Base-by-base conservation (phyloP, 352 stramenopile genomes). In the Globisporangium iwayamae region DNA sequence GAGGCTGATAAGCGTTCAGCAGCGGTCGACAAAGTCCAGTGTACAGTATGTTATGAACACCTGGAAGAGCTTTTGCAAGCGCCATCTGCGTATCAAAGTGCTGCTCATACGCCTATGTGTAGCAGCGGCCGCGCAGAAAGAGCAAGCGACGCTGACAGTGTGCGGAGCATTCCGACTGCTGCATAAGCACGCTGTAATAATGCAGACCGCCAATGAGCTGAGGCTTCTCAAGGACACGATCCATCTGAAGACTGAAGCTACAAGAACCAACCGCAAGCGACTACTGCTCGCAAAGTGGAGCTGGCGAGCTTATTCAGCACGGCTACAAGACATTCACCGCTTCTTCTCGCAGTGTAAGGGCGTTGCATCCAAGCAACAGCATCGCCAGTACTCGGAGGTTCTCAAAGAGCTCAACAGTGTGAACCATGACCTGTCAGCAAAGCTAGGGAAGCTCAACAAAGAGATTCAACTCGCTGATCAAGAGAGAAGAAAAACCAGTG, bases 301-400 rank as follows among this genome's bases (percentile, higher is more conserved):
- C 16, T 91, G 82, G 82, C 68, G 65, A 56, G 73, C 78, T 8
- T 89, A 91, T 50, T n/a, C 66, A 2, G 47, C 63, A 11, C 68
- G 69, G 0, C 58, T 82, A 18, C 36, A 68, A 0, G 52, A 66
- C 22, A 72, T 91, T 62, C 58, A 73, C 25, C 32, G 47, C 13
- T 87, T 87, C 45, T 55, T 85, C 9, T 71, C 68, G 2, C 58
- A 56, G 8, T 82, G 67, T 20, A 69, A 70, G 36, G 30, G 60
- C 0, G 51, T 65, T 25, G 25, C 30, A 10, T 47, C 20, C 8
- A 38, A 16, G 1, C 34, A 43, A 0, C 36, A 47, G 14, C n/a
- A 7, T 3, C 20, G 7, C 2, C 25, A 64, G 4, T 57, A 64
- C n/a, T 14, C 14, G 5, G 6, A 9, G 2, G 16, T 18, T 1